Conservation (phyloP, 164 flowering plant genomes). For the Chloranthus sessilifolius region DNA sequence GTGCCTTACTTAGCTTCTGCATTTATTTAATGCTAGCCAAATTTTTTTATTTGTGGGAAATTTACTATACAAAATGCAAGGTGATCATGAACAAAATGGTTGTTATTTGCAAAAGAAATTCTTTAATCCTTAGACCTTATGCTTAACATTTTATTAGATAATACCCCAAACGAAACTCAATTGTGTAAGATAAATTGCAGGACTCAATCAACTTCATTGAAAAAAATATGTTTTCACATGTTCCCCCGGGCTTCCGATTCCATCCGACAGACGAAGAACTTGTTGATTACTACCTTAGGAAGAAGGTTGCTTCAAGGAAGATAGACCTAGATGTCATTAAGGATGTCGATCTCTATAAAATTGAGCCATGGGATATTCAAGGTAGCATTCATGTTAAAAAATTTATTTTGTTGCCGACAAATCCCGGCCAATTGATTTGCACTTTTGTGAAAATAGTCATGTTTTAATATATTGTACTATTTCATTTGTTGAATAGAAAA, state of each 20-base stretch:
- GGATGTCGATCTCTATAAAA: conserved; percentile 90
- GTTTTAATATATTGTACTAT: background rate
- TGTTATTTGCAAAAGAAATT: too few relatives aligned
- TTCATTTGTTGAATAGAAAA: conserved; percentile 38
- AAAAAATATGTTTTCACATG: conserved; percentile 69
- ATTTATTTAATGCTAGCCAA: too few relatives aligned
- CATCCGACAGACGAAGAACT: conserved; percentile 98
- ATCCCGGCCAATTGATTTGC: too few relatives aligned
- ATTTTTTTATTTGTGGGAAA: too few relatives aligned
- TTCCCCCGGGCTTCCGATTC: conserved; percentile 93
- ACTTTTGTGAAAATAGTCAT: too few relatives aligned
- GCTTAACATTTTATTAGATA: too few relatives aligned
- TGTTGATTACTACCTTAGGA: conserved; percentile 88
- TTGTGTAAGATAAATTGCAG: conserved; percentile 37
- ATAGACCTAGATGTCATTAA: conserved; percentile 87
- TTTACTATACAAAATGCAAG: too few relatives aligned
- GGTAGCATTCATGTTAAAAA: conserved; percentile 50
- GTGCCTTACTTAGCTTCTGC: too few relatives aligned
- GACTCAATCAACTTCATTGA: conserved; percentile 11
- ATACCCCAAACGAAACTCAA: too few relatives aligned
- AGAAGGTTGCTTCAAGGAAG: conserved; percentile 67
- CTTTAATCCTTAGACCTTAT: too few relatives aligned
- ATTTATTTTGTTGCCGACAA: too few relatives aligned
- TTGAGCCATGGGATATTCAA: conserved; percentile 99
- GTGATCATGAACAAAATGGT: too few relatives aligned